Conservation (phyloP, 352 stramenopile species). For the Peronospora tabacina region DNA sequence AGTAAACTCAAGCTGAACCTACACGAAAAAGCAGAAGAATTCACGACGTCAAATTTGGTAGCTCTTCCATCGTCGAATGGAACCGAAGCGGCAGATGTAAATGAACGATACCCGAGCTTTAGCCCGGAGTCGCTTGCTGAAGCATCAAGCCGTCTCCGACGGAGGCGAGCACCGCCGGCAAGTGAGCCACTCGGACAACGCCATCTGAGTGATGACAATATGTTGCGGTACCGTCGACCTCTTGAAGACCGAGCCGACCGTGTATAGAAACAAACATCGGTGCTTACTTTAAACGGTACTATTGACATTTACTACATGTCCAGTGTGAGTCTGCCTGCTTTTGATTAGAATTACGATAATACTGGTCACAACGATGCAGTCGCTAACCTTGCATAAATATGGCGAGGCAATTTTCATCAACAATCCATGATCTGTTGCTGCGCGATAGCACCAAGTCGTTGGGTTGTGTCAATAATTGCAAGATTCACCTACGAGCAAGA, state of each 20-base stretch:
- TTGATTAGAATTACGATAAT: background rate
- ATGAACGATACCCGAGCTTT: slow-evolving; percentile 15
- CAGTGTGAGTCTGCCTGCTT: background rate
- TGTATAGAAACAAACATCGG: slow-evolving; percentile 4
- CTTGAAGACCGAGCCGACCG: slow-evolving; percentile 10
- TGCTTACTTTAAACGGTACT: background rate
- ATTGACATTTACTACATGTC: background rate
- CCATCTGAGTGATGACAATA: slow-evolving; percentile 19
- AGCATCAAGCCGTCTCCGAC: slow-evolving; percentile 5
- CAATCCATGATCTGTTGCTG: slow-evolving; percentile 19
- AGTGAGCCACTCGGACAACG: slow-evolving; percentile 25
- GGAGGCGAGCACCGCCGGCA: slow-evolving; percentile 18
- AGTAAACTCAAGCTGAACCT: slow-evolving; percentile 31
- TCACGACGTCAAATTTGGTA: background rate
- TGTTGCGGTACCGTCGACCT: slow-evolving; percentile 21
- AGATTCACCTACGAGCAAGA: slow-evolving; percentile 48
- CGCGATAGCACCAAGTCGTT: slow-evolving; percentile 33
- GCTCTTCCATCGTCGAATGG: slow-evolving; percentile 5
- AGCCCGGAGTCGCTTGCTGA: slow-evolving; percentile 11
- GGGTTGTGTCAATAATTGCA: slow-evolving; percentile 47
- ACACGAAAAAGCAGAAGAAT: slow-evolving; percentile 20
- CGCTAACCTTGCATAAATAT: background rate
- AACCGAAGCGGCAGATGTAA: slow-evolving; percentile 4
- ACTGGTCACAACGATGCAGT: background rate
- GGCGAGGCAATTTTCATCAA: background rate